Evolutionary conservation across 2,329 filamentous ascomycete species (phyloP), one percentile per base, ranked within the genome.

Genomic region (Aspergillus novofumigatus): DNA sequence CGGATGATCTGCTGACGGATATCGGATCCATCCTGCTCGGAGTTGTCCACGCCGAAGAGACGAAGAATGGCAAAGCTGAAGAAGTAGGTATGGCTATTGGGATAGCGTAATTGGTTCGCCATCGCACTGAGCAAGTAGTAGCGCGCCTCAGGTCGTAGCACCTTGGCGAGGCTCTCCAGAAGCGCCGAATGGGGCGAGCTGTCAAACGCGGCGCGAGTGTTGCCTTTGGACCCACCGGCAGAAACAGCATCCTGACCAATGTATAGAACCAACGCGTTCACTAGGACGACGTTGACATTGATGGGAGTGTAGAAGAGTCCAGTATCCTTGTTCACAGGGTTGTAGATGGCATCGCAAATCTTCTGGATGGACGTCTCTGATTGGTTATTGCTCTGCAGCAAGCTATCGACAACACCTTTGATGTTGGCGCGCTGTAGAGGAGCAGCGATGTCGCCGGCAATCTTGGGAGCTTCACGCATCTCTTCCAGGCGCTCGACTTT

Each of bases 1-100:
- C 93, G 86, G 53, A 91, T 91, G 57, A 99, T 93, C 72, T 95
- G 91, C 77, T 97, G 89, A 38, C 93, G 90, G 50, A 97, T 87
- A 61, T 92, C 89, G 1, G 82, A 83, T 67, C 93, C 90, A 68
- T 94, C 90, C 17, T 89, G 86, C 57, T 78, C 71, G 76, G 82
- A 68, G 82, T 79, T 77, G 49, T 94, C 90, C 61, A 85, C 84
- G 21, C 87, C 90, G 73, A 97, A 97, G 42, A 97, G 81, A 65
- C 95, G 86, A 50, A 97, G 81, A 47, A 97, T 80, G 14, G 89
- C 84, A 67, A 92, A 90, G 70, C 87, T 92, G 77, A 96, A 99
- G 77, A 94, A 99, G 69, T 92, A 89, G 11, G 94, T 99, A 69
- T 95, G 87, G 51, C 87, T 86, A 69, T 92, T 96, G 10, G 92